These are phyloP conservation scores for Hanseniaspora nectarophila DNA, from an alignment of 805 yeast species.

Conservation along the genomic window DNA sequence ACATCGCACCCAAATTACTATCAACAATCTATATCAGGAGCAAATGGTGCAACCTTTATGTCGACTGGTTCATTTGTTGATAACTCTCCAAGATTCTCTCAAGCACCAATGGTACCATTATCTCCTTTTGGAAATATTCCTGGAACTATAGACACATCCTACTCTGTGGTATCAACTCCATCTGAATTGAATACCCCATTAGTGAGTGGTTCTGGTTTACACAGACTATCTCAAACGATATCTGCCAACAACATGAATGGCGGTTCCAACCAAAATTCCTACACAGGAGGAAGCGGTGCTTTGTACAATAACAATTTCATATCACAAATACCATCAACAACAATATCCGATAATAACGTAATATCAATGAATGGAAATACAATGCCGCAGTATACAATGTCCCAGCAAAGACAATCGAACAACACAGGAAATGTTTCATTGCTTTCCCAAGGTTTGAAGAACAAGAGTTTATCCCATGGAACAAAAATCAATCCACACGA, in stretches of 20 bases:
- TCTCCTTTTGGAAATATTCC: slow-evolving; percentile 3
- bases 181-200: slow-evolving; percentile 16
- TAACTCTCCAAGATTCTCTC: slow-evolving; percentile 12
- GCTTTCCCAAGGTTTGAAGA: slow-evolving; percentile 24
- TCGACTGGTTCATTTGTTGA: slow-evolving; percentile 13
- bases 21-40: neutral
- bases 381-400: neutral
- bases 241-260: slow-evolving; percentile 15
- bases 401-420: neutral
- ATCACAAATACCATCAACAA: slow-evolving; percentile 14
- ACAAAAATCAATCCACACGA: slow-evolving; percentile 11
- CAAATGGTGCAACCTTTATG: slow-evolving; percentile 6
- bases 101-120: slow-evolving; percentile 6
- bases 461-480: neutral
- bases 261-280: slow-evolving; percentile 3
- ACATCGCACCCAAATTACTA: slow-evolving; percentile 12
- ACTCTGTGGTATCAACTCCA: slow-evolving; percentile 13
- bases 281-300: neutral
- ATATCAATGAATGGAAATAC: slow-evolving; percentile 12
- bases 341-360: slow-evolving; percentile 11
- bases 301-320: slow-evolving; percentile 17
- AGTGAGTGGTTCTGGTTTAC: slow-evolving; percentile 15
- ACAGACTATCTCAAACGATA: slow-evolving; percentile 17
- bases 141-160: slow-evolving; percentile 5
- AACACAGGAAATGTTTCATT: slow-evolving; percentile 24